Percentiles rank a stretch among this genome's conserved stretches.
These are phyloP conservation scores for Astrocystis sublimbata DNA, from an alignment of 495 filamentous ascomycete genomes.

Conservation along the genomic window DNA sequence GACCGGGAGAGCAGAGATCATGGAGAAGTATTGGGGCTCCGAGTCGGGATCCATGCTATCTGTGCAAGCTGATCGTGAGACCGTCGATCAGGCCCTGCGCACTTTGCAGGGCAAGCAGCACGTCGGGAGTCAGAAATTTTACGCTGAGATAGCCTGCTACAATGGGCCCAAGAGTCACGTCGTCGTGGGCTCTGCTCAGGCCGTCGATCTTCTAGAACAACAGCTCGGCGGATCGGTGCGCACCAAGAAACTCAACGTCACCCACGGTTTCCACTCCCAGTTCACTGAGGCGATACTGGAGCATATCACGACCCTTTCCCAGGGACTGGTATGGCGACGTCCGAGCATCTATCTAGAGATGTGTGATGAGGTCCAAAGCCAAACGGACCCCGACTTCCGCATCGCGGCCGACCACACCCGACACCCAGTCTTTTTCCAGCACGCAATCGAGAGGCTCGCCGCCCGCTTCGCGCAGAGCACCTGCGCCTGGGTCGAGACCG, in stretches of 20 bases:
- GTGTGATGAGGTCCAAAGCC: not conserved
- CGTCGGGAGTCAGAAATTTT: no score
- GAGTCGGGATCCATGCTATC: slow-evolving; percentile 54
- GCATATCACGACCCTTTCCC: not conserved
- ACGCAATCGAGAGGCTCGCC: slow-evolving; percentile 39
- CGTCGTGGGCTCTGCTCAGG: slow-evolving; percentile 28
- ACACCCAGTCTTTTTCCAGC: slow-evolving; percentile 43
- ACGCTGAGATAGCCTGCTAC: slow-evolving; percentile 45
- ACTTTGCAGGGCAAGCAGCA: slow-evolving; percentile 5
- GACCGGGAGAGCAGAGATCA: slow-evolving; percentile 44
- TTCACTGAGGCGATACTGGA: slow-evolving; percentile 40
- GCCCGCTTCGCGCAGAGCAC: slow-evolving; percentile 16
- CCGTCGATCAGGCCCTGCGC: not conserved
- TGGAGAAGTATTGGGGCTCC: slow-evolving; percentile 47
- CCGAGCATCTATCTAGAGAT: slow-evolving; percentile 9
- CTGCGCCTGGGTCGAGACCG: slow-evolving; percentile 39
- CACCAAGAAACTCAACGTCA: slow-evolving; percentile 36
- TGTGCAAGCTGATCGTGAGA: slow-evolving; percentile 26
- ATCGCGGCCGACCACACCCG: slow-evolving; percentile 36
- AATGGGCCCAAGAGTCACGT: slow-evolving; percentile 38
- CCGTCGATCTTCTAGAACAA: slow-evolving; percentile 27
- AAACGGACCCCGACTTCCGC: not conserved
- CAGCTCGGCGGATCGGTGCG: slow-evolving; percentile 14
- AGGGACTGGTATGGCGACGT: not conserved
- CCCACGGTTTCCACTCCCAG: slow-evolving; percentile 49